Evolutionary conservation across 2,329 filamentous ascomycete genomes (phyloP), one percentile per base, ranked within the genome.

Genomic region (Aspergillus cejpii): DNA sequence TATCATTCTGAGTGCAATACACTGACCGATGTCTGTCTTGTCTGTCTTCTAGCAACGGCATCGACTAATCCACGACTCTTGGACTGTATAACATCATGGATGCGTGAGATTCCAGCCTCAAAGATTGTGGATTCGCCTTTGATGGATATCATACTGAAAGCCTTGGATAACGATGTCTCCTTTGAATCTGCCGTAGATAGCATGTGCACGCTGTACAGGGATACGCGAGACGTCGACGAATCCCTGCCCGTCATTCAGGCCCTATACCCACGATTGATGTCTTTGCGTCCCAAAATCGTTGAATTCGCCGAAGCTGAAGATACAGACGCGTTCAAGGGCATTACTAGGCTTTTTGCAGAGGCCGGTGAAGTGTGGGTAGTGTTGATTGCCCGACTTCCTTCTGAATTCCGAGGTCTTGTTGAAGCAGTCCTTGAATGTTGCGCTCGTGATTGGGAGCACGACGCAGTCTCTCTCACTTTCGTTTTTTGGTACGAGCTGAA

Each of bases 401-500:
- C 72, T 11, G 81, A 90, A 40, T 97, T 97, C 72, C 79, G 86
- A 29, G 81, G 80, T 8, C 75, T 98, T 4, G 91, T 98, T 8
- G 89, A 96, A 59, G 82, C 85, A 5, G 82, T 98, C 12, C 76
- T 97, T n/a, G 90, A 97, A 69, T 95, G 89, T 61, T 90, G 87
- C 49, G 80, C 85, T 8, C 79, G 85, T 54, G 92, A 98, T 65
- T 83, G 82, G 63, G 91, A 96, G 43, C 81, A 85, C 50, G 92
- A 98, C 54, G 88, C 90, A 3, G 89, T 98, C 51, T 87, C 88
- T 43, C 82, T 92, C 59, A 98, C 94, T 0, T 98, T 98, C 69
- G 82, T 81, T 55, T 97, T 98, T 71, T 98, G 92, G 92, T 97
- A 94, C 64, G 92, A 98, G 63, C 77, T 98, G 37, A 98, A 98